Evolutionary conservation across 2,329 filamentous ascomycete species (phyloP), one percentile per base, ranked within the genome.

Genomic region (Hysterium pulicare): DNA sequence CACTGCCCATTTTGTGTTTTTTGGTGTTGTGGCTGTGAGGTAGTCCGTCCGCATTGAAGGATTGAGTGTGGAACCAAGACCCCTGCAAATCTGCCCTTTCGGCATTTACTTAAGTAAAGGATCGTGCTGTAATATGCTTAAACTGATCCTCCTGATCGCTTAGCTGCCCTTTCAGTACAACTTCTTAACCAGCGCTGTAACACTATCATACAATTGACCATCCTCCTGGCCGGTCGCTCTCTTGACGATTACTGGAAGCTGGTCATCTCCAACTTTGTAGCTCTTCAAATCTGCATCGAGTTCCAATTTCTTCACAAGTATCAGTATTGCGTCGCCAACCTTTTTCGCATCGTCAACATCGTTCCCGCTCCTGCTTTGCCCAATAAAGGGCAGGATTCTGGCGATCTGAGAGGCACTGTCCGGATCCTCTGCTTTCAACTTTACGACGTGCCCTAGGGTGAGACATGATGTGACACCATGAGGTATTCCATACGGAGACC

Each of bases 391-490:
- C 17, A 73, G 48, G 40, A 74, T 49, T 2, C 73, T 55, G 4
- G 70, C 68, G 33, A 77, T 51, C 51, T 75, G 71, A 42, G 61
- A 64, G 9, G 75, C 75, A 26, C 72, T 70, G 3, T 61, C 62
- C 1, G 60, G 56, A 5, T 71, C 70, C 33, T 62, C 48, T 0
- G 75, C 73, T 49, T 78, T 79, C 16, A 79, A 58, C 55, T 73
- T 75, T 3, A 79, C 70, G 0, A 79, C 77, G 41, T 75, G 72
- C 0, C 74, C 73, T 0, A 81, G 64, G 0, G 76, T 78, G 35
- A 81, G 52, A 50, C 76, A 79, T 2, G 69, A 73, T 0, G 77
- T 81, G 34, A 78, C 71, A 0, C 77, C 77, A 47, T 81, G 77
- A 1, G 77, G 77, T 30, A 81, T 80, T 0, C 64, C 56, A 48